Conservation (phyloP, 768 basidiomycete genomes). For the Tricholoma terreum region DNA sequence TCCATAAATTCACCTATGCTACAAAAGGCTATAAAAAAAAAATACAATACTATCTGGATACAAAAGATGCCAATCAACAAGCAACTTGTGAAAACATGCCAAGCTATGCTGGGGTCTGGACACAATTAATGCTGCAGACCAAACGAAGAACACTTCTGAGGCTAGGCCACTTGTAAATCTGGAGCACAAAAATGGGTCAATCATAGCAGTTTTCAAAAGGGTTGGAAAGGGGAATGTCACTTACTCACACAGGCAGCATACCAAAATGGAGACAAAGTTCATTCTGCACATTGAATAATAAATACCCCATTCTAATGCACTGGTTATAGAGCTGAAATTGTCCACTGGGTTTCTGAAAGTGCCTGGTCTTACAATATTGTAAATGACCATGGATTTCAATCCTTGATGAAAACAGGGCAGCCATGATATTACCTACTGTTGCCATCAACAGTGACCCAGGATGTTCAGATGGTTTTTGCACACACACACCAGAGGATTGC, state of each 20-base stretch:
- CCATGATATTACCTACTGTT: not conserved
- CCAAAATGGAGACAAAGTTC: conserved; percentile 22
- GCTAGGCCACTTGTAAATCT: not conserved
- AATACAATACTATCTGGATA: conserved; percentile 20
- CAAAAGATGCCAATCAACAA: conserved; percentile 21
- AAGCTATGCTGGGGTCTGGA: conserved; percentile 29
- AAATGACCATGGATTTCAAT: not conserved
- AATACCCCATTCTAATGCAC: not conserved
- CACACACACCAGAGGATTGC: conserved; percentile 16
- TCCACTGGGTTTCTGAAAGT: not conserved
- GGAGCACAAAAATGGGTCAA: conserved; percentile 13
- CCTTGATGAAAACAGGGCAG: not conserved
- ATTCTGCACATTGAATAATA: conserved; percentile 1
- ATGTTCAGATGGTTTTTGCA: too few relatives aligned
- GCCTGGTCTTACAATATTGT: not conserved
- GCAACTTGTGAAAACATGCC: conserved; percentile 28
- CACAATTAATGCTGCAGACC: conserved; percentile 17
- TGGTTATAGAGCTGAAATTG: not conserved
- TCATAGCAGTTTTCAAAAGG: conserved; percentile 24
- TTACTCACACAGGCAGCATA: conserved; percentile 28
- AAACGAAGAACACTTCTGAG: conserved; percentile 4
- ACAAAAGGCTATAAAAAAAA: conserved; percentile 12
- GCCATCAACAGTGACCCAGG: not conserved
- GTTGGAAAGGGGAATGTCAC: conserved; percentile 27
- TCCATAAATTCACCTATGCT: too few relatives aligned